Conservation (phyloP, 495 filamentous ascomycete species). For the Aspergillus baeticus region DNA sequence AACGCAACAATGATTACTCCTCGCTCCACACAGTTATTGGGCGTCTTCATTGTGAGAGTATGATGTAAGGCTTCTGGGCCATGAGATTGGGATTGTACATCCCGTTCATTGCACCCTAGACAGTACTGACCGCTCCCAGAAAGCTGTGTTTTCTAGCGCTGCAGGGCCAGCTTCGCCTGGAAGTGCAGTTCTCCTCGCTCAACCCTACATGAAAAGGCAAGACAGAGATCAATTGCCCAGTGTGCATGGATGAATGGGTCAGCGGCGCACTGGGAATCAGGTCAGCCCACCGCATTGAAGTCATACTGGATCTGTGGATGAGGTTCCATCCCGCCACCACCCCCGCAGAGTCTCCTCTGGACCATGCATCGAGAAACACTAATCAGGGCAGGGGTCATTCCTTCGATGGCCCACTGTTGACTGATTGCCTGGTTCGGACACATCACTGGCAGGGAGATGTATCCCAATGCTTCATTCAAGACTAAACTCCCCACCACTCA, state of each 20-base stretch:
- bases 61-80: too few relatives aligned
- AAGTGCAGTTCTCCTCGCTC: too few relatives aligned
- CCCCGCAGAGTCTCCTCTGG: constrained; percentile 11
- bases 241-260: background rate
- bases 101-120: too few relatives aligned
- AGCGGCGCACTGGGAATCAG: background rate
- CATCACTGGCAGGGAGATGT: background rate
- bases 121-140: too few relatives aligned
- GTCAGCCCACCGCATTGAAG: background rate
- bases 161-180: too few relatives aligned
- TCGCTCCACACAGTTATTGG: background rate
- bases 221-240: background rate
- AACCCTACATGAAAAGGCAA: background rate
- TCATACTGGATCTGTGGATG: constrained; percentile 12
- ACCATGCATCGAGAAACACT: constrained; percentile 15
- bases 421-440: constrained; percentile 15
- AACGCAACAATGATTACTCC: background rate
- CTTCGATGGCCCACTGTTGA: constrained; percentile 19
- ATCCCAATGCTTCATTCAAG: constrained; percentile 8
- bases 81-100: too few relatives aligned
- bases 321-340: constrained; percentile 3
- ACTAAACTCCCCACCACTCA: constrained; percentile 15
- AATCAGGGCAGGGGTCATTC: constrained; percentile 15
- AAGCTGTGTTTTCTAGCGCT: too few relatives aligned
- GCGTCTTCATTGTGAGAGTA: too few relatives aligned